Conservation (phyloP, 768 basidiomycete species). For the Mycena metata region DNA sequence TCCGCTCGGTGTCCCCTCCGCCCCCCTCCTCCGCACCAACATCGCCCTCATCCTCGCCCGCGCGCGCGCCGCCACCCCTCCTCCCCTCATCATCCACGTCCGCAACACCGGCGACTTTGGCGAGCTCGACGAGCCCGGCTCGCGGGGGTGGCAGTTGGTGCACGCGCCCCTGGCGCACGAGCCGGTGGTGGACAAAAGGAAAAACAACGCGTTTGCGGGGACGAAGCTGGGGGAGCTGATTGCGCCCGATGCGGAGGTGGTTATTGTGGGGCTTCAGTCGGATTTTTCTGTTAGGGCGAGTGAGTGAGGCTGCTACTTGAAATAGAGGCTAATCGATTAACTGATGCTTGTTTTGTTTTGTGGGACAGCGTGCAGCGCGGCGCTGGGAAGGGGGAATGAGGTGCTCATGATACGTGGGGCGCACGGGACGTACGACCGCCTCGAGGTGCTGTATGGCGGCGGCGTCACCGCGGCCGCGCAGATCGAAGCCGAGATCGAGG, state of each 20-base stretch:
- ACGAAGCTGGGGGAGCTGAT: constrained; percentile 66
- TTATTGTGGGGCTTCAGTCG: constrained; percentile 76
- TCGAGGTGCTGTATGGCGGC: constrained; percentile 71
- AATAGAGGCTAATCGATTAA: not conserved
- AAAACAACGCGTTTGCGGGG: constrained; percentile 78
- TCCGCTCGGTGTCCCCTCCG: constrained; percentile 64
- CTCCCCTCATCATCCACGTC: constrained; percentile 74
- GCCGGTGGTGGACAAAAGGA: constrained; percentile 72
- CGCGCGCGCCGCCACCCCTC: constrained; percentile 59
- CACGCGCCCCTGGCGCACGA: constrained; percentile 66
- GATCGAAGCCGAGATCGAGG: constrained; percentile 73
- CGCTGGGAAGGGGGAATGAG: constrained; percentile 73
- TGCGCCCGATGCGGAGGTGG: constrained; percentile 67
- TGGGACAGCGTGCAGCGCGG: constrained; percentile 67
- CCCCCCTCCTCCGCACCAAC: constrained; percentile 58
- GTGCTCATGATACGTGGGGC: constrained; percentile 75
- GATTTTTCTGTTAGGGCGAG: constrained; percentile 71
- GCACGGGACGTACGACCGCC: constrained; percentile 77
- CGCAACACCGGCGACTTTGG: constrained; percentile 74
- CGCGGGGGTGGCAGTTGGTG: constrained; percentile 73
- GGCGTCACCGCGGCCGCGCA: constrained; percentile 63
- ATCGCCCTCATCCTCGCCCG: constrained; percentile 62
- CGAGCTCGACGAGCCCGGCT: constrained; percentile 70
- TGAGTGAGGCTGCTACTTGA: constrained; percentile 22
- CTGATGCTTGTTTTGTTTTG: not conserved